phyloP scores from a whole-genome alignment of 1,284 basidiomycete genomes.

The Rhodotorula sp. region DNA sequence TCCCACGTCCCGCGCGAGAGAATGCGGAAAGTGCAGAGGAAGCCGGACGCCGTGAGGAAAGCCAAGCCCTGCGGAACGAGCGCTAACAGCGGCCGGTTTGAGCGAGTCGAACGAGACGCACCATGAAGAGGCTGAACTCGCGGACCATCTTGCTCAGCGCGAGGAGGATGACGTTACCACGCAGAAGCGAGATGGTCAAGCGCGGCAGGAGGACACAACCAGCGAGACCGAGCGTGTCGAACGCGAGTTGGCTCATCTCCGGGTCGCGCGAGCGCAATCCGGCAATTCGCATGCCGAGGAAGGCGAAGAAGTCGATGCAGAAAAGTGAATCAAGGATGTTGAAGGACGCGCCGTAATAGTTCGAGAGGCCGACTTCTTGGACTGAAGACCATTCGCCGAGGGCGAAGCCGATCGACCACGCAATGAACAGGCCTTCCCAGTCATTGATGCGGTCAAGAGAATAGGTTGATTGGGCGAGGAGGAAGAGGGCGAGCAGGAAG shows the following conservation, averaged over 20 bases:
- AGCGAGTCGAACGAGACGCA: not conserved
- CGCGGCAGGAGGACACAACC: constrained; percentile 41
- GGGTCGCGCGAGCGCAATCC: constrained; percentile 24
- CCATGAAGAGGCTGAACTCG: constrained; percentile 32
- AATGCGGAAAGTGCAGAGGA: constrained; percentile 39
- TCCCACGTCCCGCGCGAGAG: constrained; percentile 29
- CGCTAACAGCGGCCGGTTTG: not conserved
- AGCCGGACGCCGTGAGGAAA: constrained; percentile 38
- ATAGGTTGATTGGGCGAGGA: constrained; percentile 31
- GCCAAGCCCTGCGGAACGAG: constrained; percentile 30
- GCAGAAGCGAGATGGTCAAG: constrained; percentile 37
- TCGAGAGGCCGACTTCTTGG: constrained; percentile 25
- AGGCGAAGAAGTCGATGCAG: constrained; percentile 35
- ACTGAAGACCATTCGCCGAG: constrained; percentile 41
- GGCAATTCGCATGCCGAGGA: constrained; percentile 30
- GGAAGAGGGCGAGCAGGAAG: constrained; percentile 40
- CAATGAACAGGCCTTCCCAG: constrained; percentile 39
- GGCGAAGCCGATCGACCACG: constrained; percentile 39
- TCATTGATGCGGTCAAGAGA: constrained; percentile 15
- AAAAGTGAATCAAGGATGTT: constrained; percentile 32
- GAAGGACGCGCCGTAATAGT: constrained; percentile 17
- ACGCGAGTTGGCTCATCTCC: constrained; percentile 26
- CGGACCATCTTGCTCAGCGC: constrained; percentile 36
- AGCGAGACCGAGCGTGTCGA: constrained; percentile 41
- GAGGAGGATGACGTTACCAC: constrained; percentile 39